Evolutionary conservation across 2,329 filamentous ascomycete species (phyloP).

Genomic region (Ophiostoma piceae): DNA sequence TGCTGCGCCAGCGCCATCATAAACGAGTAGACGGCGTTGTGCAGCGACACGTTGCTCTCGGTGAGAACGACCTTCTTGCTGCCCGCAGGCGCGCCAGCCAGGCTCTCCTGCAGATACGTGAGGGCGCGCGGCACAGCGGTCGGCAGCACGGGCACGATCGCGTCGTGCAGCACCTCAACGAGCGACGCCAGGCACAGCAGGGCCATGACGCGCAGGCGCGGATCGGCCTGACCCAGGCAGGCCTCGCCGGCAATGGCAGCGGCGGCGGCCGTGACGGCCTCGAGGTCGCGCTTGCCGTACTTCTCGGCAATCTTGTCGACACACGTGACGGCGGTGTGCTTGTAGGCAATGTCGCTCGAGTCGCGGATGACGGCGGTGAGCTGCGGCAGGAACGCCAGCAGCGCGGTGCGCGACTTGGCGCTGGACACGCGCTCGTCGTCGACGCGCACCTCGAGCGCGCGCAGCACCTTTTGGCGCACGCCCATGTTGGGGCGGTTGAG

Average conservation of each 20-base stretch:
- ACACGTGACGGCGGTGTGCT: slow-evolving; percentile 80
- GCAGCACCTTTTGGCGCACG: slow-evolving; percentile 72
- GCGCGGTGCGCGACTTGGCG: slow-evolving; percentile 58
- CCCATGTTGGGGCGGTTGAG: slow-evolving; percentile 70
- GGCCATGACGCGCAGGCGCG: slow-evolving; percentile 73
- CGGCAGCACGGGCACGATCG: slow-evolving; percentile 77
- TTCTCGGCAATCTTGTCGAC: slow-evolving; percentile 91
- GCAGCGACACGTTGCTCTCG: slow-evolving; percentile 49
- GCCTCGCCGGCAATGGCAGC: slow-evolving; percentile 68
- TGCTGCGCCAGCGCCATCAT: slow-evolving; percentile 74
- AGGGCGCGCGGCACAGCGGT: slow-evolving; percentile 67
- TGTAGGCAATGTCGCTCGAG: slow-evolving; percentile 66
- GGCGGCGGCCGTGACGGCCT: slow-evolving; percentile 69
- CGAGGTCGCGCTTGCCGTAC: slow-evolving; percentile 86
- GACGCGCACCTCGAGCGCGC: slow-evolving; percentile 74
- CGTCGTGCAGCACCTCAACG: slow-evolving; percentile 80
- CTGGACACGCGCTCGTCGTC: slow-evolving; percentile 67
- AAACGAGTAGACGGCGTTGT: slow-evolving; percentile 77
- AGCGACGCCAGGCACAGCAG: slow-evolving; percentile 83
- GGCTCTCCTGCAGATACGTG: slow-evolving; percentile 61
- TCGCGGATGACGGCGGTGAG: slow-evolving; percentile 71
- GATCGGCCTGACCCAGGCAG: slow-evolving; percentile 69
- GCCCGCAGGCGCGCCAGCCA: slow-evolving; percentile 46
- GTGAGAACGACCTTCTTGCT: background rate
- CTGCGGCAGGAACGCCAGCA: slow-evolving; percentile 74